These are phyloP conservation scores for Cladorrhinum sp. DNA, from an alignment of 2,329 filamentous ascomycete species.

Conservation along the genomic window DNA sequence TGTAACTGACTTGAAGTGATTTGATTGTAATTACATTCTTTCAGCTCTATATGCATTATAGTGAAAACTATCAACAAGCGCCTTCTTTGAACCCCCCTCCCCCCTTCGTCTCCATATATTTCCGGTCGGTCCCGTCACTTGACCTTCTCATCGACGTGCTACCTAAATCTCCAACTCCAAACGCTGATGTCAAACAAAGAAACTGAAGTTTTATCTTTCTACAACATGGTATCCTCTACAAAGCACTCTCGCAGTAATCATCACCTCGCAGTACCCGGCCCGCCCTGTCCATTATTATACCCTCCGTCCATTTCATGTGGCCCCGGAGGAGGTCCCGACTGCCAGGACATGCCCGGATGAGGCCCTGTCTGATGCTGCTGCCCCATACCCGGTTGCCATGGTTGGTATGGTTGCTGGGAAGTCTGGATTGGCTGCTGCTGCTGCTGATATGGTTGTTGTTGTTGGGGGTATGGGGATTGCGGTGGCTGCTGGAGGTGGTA, in stretches of 20 bases:
- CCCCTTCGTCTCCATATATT: too few relatives aligned
- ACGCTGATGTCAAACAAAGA: too few relatives aligned
- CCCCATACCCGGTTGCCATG: constrained; percentile 17
- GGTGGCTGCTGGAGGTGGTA: neutral
- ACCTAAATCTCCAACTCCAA: too few relatives aligned
- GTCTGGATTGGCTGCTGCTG: neutral
- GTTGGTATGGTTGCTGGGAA: constrained; percentile 9
- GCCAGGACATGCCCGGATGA: constrained; percentile 30
- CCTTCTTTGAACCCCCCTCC: too few relatives aligned
- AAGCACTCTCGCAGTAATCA: neutral
- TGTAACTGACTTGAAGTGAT: neutral
- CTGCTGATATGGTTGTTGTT: neutral
- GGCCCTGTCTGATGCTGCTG: constrained; percentile 19
- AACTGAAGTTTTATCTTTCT: neutral
- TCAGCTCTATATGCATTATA: neutral
- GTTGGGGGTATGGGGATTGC: constrained; percentile 1
- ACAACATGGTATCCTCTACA: neutral
- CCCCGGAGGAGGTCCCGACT: constrained; percentile 36
- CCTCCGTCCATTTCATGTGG: constrained; percentile 33
- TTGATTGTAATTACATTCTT: neutral
- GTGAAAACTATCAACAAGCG: too few relatives aligned
- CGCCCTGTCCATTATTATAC: constrained; percentile 28
- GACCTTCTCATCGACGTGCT: too few relatives aligned
- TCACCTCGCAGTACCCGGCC: constrained; percentile 14
- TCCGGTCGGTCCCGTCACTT: too few relatives aligned